Percentiles rank a stretch among this genome's conserved stretches.
These are phyloP conservation scores for Quercus phellos DNA, from an alignment of 331 rosid species.

Conservation along the genomic window DNA sequence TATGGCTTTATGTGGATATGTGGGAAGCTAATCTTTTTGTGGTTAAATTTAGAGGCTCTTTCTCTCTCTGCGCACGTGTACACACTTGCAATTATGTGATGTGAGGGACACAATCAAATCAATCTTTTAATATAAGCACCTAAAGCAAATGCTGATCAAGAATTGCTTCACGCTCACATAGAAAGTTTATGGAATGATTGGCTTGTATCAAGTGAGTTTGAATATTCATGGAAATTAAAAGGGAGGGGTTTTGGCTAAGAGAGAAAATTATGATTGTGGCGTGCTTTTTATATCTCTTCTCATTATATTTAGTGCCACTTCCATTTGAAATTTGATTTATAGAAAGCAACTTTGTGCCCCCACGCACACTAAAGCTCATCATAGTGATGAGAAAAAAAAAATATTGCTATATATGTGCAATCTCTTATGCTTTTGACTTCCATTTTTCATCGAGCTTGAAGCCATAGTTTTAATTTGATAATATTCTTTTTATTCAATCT, in stretches of 20 bases:
- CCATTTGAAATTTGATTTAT: constrained; percentile 46
- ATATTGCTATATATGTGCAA: background rate
- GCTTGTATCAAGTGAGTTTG: constrained; percentile 37
- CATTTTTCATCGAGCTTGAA: background rate
- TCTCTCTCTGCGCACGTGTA: constrained; percentile 14
- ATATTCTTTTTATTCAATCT: constrained; percentile 4
- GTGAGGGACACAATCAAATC: background rate
- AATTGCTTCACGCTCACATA: constrained; percentile 31
- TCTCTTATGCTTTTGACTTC: background rate
- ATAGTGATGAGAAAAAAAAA: constrained; percentile 18
- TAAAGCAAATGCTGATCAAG: background rate
- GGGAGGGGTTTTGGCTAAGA: background rate
- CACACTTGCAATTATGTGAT: background rate
- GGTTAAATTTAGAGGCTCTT: no score
- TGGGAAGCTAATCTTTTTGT: constrained; percentile 6
- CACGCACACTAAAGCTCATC: constrained; percentile 31
- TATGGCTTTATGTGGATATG: constrained; percentile 22
- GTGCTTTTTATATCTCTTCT: constrained; percentile 31
- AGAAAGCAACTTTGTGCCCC: constrained; percentile 31
- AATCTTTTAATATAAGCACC: background rate
- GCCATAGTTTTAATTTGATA: constrained; percentile 19
- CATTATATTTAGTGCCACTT: constrained; percentile 37
- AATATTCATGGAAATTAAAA: constrained; percentile 33
- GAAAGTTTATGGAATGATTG: constrained; percentile 42
- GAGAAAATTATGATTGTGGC: background rate